Evolutionary conservation across 108 stramenopile species (phyloP).

Genomic region (Craspedostauros australis): DNA sequence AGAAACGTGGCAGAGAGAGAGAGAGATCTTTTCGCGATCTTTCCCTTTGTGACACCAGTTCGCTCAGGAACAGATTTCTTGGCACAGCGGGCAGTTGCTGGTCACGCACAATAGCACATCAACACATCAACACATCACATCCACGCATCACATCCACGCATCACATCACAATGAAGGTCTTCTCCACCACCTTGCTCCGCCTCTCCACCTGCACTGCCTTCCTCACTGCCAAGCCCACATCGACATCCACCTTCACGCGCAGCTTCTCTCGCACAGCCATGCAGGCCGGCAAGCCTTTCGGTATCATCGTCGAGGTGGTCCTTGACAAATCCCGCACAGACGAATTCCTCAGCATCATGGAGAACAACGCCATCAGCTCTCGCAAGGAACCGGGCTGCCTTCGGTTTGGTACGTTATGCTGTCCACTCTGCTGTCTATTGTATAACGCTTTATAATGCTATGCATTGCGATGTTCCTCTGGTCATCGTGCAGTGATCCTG

Average conservation of each 20-base stretch:
- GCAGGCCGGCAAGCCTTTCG: slow-evolving; percentile 41
- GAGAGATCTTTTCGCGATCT: no score
- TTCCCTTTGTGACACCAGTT: no score
- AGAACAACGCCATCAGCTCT: slow-evolving; percentile 65
- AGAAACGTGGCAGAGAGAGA: no score
- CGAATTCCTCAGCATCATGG: slow-evolving; percentile 74
- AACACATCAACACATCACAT: no score
- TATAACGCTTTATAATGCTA: neutral
- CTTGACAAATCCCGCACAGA: slow-evolving; percentile 71
- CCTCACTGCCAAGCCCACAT: neutral
- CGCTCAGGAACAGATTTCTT: no score
- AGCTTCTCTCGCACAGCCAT: slow-evolving; percentile 6
- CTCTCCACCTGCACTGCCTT: neutral
- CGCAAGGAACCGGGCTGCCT: slow-evolving; percentile 78
- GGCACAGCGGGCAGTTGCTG: no score
- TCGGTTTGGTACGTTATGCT: slow-evolving; percentile 58
- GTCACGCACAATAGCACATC: no score
- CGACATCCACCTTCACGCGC: neutral
- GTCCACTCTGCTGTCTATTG: neutral
- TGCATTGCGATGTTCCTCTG: neutral
- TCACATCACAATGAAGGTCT: neutral
- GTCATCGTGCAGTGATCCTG: neutral
- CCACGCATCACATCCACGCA: neutral
- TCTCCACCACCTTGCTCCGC: neutral
- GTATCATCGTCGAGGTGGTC: slow-evolving; percentile 76